A percentile compares a stretch with the other conserved stretches of the same genome.
Conservation (phyloP, 208 protist species). For the Chromosphaera perkinsii region DNA sequence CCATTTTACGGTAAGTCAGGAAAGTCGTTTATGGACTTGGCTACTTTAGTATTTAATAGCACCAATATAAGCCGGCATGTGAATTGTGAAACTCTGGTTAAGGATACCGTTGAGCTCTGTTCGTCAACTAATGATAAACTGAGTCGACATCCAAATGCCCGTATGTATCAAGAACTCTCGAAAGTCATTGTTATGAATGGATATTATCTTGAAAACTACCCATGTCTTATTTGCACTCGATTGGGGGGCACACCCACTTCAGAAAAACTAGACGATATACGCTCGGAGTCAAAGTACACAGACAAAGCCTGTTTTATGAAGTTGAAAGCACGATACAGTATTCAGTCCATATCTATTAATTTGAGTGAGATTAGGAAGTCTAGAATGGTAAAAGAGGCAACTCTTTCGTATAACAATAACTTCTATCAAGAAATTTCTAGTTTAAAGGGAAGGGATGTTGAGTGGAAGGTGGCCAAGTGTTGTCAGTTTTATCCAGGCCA, state of each 20-base stretch:
- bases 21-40: neutral
- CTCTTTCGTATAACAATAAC: constrained; percentile 66
- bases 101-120: neutral
- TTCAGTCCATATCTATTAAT: constrained; percentile 44
- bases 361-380: constrained; percentile 44
- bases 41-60: neutral
- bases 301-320: constrained; percentile 37
- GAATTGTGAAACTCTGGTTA: neutral
- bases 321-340: constrained; percentile 30
- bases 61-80: neutral
- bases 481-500: constrained; percentile 36
- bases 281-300: constrained; percentile 62
- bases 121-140: constrained; percentile 26
- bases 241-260: constrained; percentile 41
- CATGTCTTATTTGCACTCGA: constrained; percentile 53
- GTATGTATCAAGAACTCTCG: constrained; percentile 51
- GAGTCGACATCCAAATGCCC: constrained; percentile 53
- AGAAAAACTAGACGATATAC: constrained; percentile 41
- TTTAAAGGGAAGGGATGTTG: constrained; percentile 53
- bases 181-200: constrained; percentile 57
- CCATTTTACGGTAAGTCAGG: neutral
- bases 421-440: constrained; percentile 50
- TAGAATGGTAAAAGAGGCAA: constrained; percentile 58
- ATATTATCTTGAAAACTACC: constrained; percentile 63
- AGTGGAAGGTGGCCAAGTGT: constrained; percentile 57